Base-by-base conservation (phyloP, 306 rosid species). In the Quercus aquifolioides region DNA sequence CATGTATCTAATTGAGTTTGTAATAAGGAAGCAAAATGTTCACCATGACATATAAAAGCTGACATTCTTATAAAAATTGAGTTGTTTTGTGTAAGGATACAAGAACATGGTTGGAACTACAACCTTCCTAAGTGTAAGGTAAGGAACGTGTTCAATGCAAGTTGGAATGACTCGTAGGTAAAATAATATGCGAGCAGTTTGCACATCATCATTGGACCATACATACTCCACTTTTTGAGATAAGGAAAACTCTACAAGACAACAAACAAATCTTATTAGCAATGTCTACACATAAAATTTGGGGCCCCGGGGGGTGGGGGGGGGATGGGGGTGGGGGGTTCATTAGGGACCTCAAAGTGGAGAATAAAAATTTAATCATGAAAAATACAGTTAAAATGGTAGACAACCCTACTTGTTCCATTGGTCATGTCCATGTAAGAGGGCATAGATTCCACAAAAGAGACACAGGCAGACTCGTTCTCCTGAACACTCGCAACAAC, bases 181-280 rank as follows among this genome's bases (percentile, higher is more conserved):
- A 87, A 92, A 92, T 82, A 94, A 84, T 82, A 92, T 67, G 4
- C 92, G 95, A 30, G 97, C 92, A 68, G 97, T 94, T 82, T 92
- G 99, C 75, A 94, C 99, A 85, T 91, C 95, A 77, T 92, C 97
- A 81, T 75, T 83, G 59, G 86, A 85, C 99, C 99, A 94, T 17
- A 81, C 41, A 84, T 92, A 94, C 73, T 84, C 77, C 77, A 84
- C 69, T 85, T 85, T 91, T 79, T 69, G 82, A 60, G 76, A 84
- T 25, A 43, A 51, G 58, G 63, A 71, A 76, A 79, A 26, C 57
- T 84, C 91, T 88, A 83, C 25, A 80, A 83, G 82, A 26, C 54
- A 79, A 74, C 33, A 59, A 51, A 51, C 35, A 78, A 74, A 28
- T 68, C 35, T 68, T 33, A 49, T 28, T 26, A 70, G n/a, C 55